Conservation (phyloP, 257 asterid genomes). For the Osmanthus fragrans region DNA sequence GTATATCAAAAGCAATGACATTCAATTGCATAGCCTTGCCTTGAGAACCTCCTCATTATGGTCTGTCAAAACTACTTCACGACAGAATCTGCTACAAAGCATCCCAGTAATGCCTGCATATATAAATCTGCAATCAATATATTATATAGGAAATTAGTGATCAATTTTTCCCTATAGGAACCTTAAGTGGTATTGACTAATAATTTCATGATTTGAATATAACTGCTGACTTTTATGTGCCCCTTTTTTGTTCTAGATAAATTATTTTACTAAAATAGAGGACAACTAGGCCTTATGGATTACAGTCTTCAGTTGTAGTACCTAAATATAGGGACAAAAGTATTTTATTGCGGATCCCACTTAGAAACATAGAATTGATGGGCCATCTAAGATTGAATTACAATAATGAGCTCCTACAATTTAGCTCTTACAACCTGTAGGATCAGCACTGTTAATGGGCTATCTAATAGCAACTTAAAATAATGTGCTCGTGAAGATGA, state of each 20-base stretch:
- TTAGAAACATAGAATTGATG: background rate
- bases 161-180: background rate
- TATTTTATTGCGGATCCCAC: background rate
- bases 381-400: background rate
- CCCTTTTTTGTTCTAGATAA: background rate
- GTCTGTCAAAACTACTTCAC: slow-evolving; percentile 79
- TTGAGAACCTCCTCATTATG: slow-evolving; percentile 91
- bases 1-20: slow-evolving; percentile 21
- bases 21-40: slow-evolving; percentile 56
- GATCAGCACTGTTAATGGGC: background rate
- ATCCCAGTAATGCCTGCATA: slow-evolving; percentile 84
- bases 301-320: background rate
- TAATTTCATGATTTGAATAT: background rate
- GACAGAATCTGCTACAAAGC: slow-evolving; percentile 81
- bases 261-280: background rate
- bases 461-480: background rate
- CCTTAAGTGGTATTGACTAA: background rate
- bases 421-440: background rate
- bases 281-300: background rate
- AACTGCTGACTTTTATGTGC: background rate
- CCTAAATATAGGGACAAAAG: background rate
- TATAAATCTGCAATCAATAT: slow-evolving; percentile 22
- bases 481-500: slow-evolving; percentile 1
- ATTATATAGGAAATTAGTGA: slow-evolving; percentile 1
- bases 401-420: background rate